Evolutionary conservation across 169 alveolate species (phyloP).

Genomic region (Plasmodium falciparum): DNA sequence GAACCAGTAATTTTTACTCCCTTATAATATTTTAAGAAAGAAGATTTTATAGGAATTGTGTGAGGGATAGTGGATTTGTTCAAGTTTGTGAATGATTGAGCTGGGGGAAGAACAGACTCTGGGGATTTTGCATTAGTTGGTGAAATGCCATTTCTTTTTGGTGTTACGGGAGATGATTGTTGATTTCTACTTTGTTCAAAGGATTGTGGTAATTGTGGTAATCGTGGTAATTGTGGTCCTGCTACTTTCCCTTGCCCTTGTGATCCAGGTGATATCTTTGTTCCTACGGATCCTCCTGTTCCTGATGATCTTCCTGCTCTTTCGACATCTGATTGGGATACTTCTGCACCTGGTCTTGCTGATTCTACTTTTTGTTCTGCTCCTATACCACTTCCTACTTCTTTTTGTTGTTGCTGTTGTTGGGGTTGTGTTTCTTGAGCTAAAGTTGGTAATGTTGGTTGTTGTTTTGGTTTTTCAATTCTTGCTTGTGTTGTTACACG

Average conservation of each 20-base stretch:
- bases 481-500: not conserved
- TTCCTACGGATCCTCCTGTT: not conserved
- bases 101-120: not conserved
- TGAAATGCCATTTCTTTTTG: no score
- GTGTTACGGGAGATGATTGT: no score
- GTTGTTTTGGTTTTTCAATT: not conserved
- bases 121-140: no score
- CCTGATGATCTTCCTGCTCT: not conserved
- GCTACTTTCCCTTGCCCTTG: no score
- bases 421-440: no score
- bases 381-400: no score
- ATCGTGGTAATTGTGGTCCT: no score
- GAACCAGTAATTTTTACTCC: conserved; percentile 47
- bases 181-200: not conserved
- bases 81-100: not conserved
- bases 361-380: not conserved
- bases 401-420: not conserved
- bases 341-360: not conserved
- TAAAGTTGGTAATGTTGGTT: not conserved
- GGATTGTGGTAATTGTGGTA: no score
- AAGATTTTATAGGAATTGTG: conserved; percentile 18
- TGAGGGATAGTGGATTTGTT: not conserved
- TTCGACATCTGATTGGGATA: not conserved
- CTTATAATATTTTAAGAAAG: conserved; percentile 24
- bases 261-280: no score